Percentiles rank a stretch among this genome's conserved stretches.
Conservation (phyloP, 2,329 filamentous ascomycete species). For the Pestalotiopsis fici region DNA sequence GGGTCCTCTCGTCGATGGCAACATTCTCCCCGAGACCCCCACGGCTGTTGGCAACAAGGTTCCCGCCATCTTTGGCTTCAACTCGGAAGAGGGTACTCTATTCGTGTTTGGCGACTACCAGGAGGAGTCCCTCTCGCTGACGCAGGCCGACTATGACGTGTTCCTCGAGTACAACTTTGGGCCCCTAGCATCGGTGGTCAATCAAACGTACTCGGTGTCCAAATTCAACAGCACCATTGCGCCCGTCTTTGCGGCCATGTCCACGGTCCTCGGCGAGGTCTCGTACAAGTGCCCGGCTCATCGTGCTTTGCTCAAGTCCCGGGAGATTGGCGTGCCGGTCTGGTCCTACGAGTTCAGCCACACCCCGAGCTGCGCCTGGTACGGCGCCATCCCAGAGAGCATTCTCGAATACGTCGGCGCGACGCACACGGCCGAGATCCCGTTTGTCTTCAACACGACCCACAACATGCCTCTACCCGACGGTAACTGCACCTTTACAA, state of each 20-base stretch:
- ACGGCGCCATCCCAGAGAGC: slow-evolving; percentile 11
- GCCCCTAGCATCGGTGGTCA: slow-evolving; percentile 19
- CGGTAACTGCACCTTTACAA: slow-evolving; percentile 24
- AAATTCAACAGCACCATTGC: slow-evolving; percentile 16
- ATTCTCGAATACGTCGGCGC: slow-evolving; percentile 18
- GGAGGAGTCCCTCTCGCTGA: slow-evolving; percentile 13
- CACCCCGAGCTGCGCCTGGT: slow-evolving; percentile 23
- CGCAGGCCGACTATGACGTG: slow-evolving; percentile 21
- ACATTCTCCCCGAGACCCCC: slow-evolving; percentile 23
- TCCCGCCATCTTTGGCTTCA: slow-evolving; percentile 27
- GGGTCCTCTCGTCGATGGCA: slow-evolving; percentile 25
- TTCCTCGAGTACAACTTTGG: slow-evolving; percentile 28
- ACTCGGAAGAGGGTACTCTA: slow-evolving; percentile 22
- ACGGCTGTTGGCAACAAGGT: slow-evolving; percentile 23
- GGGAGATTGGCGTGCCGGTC: slow-evolving; percentile 16
- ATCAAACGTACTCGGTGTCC: slow-evolving; percentile 21
- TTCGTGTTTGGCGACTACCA: slow-evolving; percentile 22
- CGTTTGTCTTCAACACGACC: slow-evolving; percentile 28
- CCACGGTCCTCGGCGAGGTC: slow-evolving; percentile 16
- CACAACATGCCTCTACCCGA: slow-evolving; percentile 19
- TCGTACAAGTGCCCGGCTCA: slow-evolving; percentile 21
- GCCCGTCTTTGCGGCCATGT: slow-evolving; percentile 16
- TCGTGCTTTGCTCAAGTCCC: slow-evolving; percentile 15
- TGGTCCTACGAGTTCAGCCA: slow-evolving; percentile 25
- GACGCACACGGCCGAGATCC: slow-evolving; percentile 29